These are phyloP conservation scores for Arthrobotrys pseudoclavata DNA, from an alignment of 2,329 filamentous ascomycete genomes.

Conservation along the genomic window DNA sequence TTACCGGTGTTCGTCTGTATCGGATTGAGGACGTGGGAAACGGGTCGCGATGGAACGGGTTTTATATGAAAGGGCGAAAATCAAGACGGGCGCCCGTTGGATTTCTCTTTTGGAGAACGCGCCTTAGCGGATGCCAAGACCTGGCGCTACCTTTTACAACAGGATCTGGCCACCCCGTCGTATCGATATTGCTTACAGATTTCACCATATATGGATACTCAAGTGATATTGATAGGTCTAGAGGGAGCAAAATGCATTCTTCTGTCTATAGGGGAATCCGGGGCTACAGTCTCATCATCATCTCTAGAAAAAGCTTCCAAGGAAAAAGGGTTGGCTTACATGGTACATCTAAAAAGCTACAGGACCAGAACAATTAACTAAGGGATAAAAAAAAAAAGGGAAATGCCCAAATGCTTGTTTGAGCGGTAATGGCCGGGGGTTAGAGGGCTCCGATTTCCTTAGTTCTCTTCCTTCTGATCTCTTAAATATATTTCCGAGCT, in stretches of 20 bases:
- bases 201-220: not conserved
- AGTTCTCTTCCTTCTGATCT: slow-evolving; percentile 21
- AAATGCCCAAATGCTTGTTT: not conserved
- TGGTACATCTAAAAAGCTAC: slow-evolving; percentile 27
- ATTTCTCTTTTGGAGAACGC: slow-evolving; percentile 30
- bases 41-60: slow-evolving; percentile 7
- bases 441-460: slow-evolving; percentile 15
- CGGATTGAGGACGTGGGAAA: not conserved
- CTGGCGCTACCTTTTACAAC: slow-evolving; percentile 14
- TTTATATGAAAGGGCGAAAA: slow-evolving; percentile 28
- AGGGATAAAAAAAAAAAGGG: not conserved
- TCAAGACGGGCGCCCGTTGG: slow-evolving; percentile 16
- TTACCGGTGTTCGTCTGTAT: not conserved
- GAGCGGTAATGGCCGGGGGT: not conserved
- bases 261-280: slow-evolving; percentile 23
- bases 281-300: slow-evolving; percentile 17
- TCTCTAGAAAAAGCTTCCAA: slow-evolving; percentile 25
- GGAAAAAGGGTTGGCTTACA: slow-evolving; percentile 30
- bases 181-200: not conserved
- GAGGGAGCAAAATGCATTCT: slow-evolving; percentile 21
- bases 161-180: not conserved
- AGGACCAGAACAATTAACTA: slow-evolving; percentile 2
- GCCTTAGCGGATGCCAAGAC: slow-evolving; percentile 15
- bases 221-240: too few relatives aligned
- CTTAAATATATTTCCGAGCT: slow-evolving; percentile 32